A percentile compares a stretch with the other conserved stretches of the same genome.
Evolutionary conservation across 768 basidiomycete genomes (phyloP).

Genomic region (Stropharia rugosoannulata): DNA sequence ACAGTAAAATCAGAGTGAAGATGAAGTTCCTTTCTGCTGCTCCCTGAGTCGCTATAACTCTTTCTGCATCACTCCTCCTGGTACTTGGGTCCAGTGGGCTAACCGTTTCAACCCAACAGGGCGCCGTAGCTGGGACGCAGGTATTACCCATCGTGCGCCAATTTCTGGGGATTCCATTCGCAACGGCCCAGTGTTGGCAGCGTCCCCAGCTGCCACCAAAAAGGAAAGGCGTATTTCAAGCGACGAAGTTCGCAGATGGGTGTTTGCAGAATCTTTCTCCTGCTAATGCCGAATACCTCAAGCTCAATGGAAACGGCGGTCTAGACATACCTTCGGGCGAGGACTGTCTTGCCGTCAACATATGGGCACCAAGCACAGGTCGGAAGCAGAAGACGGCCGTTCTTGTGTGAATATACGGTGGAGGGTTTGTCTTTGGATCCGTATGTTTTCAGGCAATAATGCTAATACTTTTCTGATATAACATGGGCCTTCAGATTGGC

Average conservation of each 20-base stretch:
- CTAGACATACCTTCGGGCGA: too few relatives aligned
- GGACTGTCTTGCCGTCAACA: too few relatives aligned
- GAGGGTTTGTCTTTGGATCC: slow-evolving; percentile 33
- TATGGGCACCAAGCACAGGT: too few relatives aligned
- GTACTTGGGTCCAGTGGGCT: slow-evolving; percentile 10
- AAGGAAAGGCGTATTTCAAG: slow-evolving; percentile 17
- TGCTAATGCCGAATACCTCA: slow-evolving; percentile 19
- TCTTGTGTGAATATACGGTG: slow-evolving; percentile 41
- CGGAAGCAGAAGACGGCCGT: too few relatives aligned
- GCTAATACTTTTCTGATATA: neutral
- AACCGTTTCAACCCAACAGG: slow-evolving; percentile 27
- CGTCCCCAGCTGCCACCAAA: slow-evolving; percentile 20
- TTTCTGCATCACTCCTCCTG: too few relatives aligned
- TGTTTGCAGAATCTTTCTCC: slow-evolving; percentile 24
- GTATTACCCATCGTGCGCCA: too few relatives aligned
- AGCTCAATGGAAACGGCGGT: slow-evolving; percentile 19
- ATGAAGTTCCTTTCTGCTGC: too few relatives aligned
- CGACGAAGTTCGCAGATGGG: slow-evolving; percentile 25
- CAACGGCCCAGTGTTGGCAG: slow-evolving; percentile 30
- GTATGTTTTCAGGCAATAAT: slow-evolving; percentile 15
- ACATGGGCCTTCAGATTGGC: slow-evolving; percentile 20
- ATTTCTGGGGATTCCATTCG: too few relatives aligned
- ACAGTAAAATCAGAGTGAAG: too few relatives aligned
- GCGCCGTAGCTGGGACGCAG: slow-evolving; percentile 25
- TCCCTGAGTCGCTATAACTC: too few relatives aligned